phyloP scores from a whole-genome alignment of 192 early-diverging fungal genomes.

The Linnemannia zychae region DNA sequence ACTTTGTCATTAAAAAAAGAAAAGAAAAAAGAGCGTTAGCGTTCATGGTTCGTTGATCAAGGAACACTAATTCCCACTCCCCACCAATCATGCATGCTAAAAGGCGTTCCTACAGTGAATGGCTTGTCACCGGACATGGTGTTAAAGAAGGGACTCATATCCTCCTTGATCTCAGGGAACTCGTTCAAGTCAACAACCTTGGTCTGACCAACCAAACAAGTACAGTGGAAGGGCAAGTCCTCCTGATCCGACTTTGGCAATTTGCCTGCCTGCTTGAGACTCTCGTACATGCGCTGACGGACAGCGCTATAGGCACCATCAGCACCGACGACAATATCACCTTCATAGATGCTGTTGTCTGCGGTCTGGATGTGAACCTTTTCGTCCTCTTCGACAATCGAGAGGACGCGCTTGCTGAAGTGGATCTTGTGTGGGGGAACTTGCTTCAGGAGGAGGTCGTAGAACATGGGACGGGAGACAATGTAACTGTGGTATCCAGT shows the following conservation, averaged over 20 bases:
- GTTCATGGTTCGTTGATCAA: no score
- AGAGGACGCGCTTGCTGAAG: slow-evolving; percentile 5
- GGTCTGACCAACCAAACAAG: slow-evolving; percentile 5
- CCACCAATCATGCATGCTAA: no score
- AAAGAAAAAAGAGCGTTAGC: not conserved
- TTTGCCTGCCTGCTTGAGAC: slow-evolving; percentile 18
- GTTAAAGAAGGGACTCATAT: not conserved
- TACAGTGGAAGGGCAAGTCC: slow-evolving; percentile 1
- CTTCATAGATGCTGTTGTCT: slow-evolving; percentile 20
- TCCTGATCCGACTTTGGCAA: slow-evolving; percentile 25
- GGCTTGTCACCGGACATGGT: not conserved
- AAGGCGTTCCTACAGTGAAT: not conserved
- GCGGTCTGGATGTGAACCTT: slow-evolving; percentile 16
- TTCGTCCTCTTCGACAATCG: not conserved
- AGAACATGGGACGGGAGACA: slow-evolving; percentile 2
- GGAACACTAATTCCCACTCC: no score
- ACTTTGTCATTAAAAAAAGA: not conserved
- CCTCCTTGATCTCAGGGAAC: not conserved
- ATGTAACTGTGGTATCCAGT: not conserved
- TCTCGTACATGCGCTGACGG: slow-evolving; percentile 6
- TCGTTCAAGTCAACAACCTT: not conserved
- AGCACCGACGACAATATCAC: slow-evolving; percentile 25
- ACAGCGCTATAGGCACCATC: slow-evolving; percentile 17
- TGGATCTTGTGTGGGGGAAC: slow-evolving; percentile 15
- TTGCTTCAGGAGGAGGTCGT: not conserved